Evolutionary conservation across 352 stramenopile species (phyloP), one percentile per base, ranked within the genome.

Genomic region (Phytophthora meadii): DNA sequence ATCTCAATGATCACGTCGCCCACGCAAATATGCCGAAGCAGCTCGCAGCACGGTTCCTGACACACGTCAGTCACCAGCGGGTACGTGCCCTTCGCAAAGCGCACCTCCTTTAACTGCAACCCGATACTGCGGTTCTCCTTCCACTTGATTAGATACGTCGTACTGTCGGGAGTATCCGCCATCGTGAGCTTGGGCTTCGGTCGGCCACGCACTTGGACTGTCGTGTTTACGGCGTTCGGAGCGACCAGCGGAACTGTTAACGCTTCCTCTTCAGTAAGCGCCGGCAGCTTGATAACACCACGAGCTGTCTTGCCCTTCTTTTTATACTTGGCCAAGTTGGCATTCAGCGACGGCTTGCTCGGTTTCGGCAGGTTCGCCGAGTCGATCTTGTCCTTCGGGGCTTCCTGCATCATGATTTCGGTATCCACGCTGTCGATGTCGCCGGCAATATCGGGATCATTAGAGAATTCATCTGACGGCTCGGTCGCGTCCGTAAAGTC

Each of bases 1-100:
- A 96, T 94, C 69, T 96, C 88, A 28, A 96, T 67, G 47, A 96
- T 92, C 52, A 96, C 72, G 53, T 96, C 88, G 12, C 88, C 88
- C 14, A 94, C 70, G 57, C 83, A 92, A 60, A 96, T 87, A 72
- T 94, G 88, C 56, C 89, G 88, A 32, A 96, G 66, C 48, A 79
- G 48, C 55, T 94, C 88, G 58, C 88, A 96, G 71, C 88, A 96
- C 25, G 88, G 69, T 58, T 94, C 81, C 44, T 93, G 88, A 59
- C 88, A 96, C 30, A 96, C 84, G 28, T 93, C 83, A 2, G 79
- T 89, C 32, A 96, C 85, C 2, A 96, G 64, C 17, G 88, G 88
- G 56, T 86, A 96, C n/a, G 78, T 82, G 22, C 84, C 86, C 55
- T 93, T 94, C 5, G 70, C 78, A 11, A 93, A 76, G 9, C 82